Evolutionary conservation across 2,329 filamentous ascomycete genomes (phyloP).

Genomic region (Sporothrix humicola): DNA sequence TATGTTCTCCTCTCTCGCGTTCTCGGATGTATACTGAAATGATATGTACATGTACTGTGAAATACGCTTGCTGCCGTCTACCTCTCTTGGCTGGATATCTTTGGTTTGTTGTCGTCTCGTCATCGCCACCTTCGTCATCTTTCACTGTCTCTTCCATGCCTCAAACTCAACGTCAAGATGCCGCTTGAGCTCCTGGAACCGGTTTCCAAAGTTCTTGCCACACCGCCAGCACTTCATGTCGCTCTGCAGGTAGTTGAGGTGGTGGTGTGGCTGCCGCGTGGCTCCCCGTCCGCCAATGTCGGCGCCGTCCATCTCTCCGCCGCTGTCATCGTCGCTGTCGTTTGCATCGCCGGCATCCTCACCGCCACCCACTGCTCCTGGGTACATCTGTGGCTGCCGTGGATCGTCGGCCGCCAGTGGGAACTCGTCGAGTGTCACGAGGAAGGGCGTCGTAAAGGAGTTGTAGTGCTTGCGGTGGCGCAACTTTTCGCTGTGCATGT

Average conservation of each 20-base stretch:
- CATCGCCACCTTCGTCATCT: too few relatives aligned
- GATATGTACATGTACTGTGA: slow-evolving; percentile 5
- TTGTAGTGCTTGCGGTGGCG: slow-evolving; percentile 90
- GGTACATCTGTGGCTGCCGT: slow-evolving; percentile 57
- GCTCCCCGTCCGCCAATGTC: neutral
- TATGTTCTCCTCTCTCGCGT: neutral
- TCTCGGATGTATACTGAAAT: neutral
- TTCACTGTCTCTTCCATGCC: slow-evolving; percentile 53
- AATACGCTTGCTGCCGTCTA: neutral
- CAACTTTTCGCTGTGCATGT: slow-evolving; percentile 74
- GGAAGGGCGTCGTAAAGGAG: slow-evolving; percentile 84
- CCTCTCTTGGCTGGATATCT: neutral
- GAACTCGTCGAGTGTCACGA: slow-evolving; percentile 79
- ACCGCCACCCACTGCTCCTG: neutral
- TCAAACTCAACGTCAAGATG: slow-evolving; percentile 70
- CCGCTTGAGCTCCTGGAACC: slow-evolving; percentile 73
- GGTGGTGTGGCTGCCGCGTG: neutral
- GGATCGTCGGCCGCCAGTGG: slow-evolving; percentile 71
- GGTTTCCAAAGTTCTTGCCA: slow-evolving; percentile 72
- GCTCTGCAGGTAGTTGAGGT: slow-evolving; percentile 1
- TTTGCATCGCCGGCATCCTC: neutral
- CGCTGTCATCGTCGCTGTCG: neutral
- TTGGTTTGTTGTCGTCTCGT: neutral
- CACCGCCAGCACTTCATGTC: slow-evolving; percentile 88
- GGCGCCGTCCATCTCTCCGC: neutral